Evolutionary conservation across 441 rosid species (phyloP).

Genomic region (Lagerstroemia fauriei): DNA sequence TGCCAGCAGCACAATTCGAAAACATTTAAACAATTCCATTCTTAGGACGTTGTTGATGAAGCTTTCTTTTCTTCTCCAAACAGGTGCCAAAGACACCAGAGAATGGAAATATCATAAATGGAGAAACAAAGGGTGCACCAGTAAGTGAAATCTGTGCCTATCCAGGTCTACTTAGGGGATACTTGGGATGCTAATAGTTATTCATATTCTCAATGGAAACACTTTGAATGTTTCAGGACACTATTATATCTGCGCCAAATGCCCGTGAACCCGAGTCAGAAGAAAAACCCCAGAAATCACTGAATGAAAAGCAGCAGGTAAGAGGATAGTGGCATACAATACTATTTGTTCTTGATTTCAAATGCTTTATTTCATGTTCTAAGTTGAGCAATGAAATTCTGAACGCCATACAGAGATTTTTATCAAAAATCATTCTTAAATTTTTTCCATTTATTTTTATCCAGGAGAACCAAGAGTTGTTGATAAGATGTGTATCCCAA

Average conservation of each 20-base stretch:
- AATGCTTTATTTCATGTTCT: conserved; percentile 23
- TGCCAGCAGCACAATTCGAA: conserved; percentile 6
- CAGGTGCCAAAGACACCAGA: conserved; percentile 80
- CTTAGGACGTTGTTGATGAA: conserved; percentile 13
- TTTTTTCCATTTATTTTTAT: conserved; percentile 23
- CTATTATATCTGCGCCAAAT: conserved; percentile 50
- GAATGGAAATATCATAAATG: conserved; percentile 71
- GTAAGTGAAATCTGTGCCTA: conserved; percentile 44
- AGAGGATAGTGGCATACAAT: conserved; percentile 21
- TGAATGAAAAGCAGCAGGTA: conserved; percentile 98
- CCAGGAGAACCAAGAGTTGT: conserved; percentile 96
- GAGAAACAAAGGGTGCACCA: conserved; percentile 62
- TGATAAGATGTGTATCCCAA: conserved; percentile 86
- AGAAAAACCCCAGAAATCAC: conserved; percentile 92
- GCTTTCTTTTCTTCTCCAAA: conserved; percentile 30
- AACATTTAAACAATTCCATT: conserved; percentile 16
- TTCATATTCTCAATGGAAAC: conserved; percentile 26
- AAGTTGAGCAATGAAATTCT: conserved; percentile 16
- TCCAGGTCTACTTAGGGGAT: conserved; percentile 3
- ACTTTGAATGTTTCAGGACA: conserved; percentile 49
- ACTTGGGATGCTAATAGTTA: conserved; percentile 16
- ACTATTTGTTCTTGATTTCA: neutral
- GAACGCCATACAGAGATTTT: conserved; percentile 8
- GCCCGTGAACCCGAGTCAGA: conserved; percentile 87
- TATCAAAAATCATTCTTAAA: conserved; percentile 28